Conservation (phyloP, 345 rosid genomes). For the Brassica cretica region DNA sequence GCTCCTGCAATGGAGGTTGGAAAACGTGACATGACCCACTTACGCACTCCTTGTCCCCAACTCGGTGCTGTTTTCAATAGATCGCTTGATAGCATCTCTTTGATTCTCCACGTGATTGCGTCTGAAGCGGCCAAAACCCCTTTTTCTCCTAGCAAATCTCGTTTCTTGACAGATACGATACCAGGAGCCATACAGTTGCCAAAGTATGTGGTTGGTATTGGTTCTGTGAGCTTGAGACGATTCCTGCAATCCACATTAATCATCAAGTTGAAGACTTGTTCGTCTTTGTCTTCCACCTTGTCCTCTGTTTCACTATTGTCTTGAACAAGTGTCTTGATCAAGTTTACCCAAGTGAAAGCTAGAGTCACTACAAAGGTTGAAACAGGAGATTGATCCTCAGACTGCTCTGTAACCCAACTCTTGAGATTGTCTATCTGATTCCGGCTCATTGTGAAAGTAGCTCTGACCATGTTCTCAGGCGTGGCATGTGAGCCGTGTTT, state of each 20-base stretch:
- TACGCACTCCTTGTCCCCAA: slow-evolving; percentile 30
- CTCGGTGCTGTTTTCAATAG: slow-evolving; percentile 15
- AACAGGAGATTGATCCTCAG: background rate
- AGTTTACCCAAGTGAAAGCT: slow-evolving; percentile 43
- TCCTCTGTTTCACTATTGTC: background rate
- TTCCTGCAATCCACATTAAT: slow-evolving; percentile 39
- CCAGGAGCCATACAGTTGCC: slow-evolving; percentile 47
- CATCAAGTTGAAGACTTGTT: slow-evolving; percentile 26
- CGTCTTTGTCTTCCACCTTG: background rate
- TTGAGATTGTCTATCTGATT: slow-evolving; percentile 38
- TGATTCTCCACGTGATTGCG: slow-evolving; percentile 29
- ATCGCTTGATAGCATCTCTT: slow-evolving; percentile 31
- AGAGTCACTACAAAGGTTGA: slow-evolving; percentile 43
- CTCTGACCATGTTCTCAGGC: slow-evolving; percentile 34
- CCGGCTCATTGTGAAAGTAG: slow-evolving; percentile 36
- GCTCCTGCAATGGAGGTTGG: slow-evolving; percentile 36
- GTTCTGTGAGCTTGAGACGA: slow-evolving; percentile 29
- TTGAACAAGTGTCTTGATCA: slow-evolving; percentile 32
- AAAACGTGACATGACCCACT: slow-evolving; percentile 28
- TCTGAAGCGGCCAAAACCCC: slow-evolving; percentile 38
- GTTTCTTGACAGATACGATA: slow-evolving; percentile 30
- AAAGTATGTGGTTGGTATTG: slow-evolving; percentile 44
- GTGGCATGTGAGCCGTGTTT: background rate
- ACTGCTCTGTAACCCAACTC: slow-evolving; percentile 21
- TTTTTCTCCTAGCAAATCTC: slow-evolving; percentile 34